Percentiles rank a stretch among this genome's conserved stretches.
phyloP scores from a whole-genome alignment of 257 asterid genomes.

The Penstemon davidsonii region DNA sequence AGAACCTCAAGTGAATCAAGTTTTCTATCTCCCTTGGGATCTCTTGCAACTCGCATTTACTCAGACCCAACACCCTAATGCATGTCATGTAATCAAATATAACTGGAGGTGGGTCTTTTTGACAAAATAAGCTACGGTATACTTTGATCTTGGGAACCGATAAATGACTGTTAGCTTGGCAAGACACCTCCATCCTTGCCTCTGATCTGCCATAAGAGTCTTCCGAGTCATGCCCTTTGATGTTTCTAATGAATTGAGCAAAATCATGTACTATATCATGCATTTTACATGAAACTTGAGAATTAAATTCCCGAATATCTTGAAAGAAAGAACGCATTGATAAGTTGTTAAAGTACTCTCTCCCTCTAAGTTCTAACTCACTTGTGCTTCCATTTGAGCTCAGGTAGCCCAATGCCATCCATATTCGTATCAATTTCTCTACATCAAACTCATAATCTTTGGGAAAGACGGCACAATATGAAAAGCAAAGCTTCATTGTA shows the following conservation, averaged over 20 bases:
- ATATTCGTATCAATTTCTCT: conserved; percentile 36
- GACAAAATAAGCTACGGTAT: conserved; percentile 7
- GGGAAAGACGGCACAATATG: conserved; percentile 43
- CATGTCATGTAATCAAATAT: neutral
- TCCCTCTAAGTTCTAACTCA: conserved; percentile 36
- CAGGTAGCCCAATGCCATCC: conserved; percentile 52
- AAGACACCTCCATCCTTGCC: neutral
- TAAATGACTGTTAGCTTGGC: neutral
- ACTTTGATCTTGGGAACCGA: neutral
- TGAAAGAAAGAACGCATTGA: conserved; percentile 18
- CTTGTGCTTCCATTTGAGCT: neutral
- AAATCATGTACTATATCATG: conserved; percentile 32
- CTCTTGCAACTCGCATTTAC: neutral
- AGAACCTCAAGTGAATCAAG: conserved; percentile 30
- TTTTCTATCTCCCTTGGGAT: conserved; percentile 24
- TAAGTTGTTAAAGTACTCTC: conserved; percentile 14
- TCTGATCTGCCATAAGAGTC: neutral
- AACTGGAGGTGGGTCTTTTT: neutral
- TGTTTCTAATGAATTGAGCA: conserved; percentile 15
- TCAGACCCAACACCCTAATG: conserved; percentile 9
- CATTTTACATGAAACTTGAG: conserved; percentile 4
- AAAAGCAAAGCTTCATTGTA: conserved; percentile 37
- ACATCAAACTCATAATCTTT: conserved; percentile 38
- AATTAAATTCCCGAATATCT: neutral
- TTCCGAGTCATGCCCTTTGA: neutral